Percentiles rank a stretch among this genome's conserved stretches.
Conservation (phyloP, 768 basidiomycete genomes). For the Psilocybe sp. region DNA sequence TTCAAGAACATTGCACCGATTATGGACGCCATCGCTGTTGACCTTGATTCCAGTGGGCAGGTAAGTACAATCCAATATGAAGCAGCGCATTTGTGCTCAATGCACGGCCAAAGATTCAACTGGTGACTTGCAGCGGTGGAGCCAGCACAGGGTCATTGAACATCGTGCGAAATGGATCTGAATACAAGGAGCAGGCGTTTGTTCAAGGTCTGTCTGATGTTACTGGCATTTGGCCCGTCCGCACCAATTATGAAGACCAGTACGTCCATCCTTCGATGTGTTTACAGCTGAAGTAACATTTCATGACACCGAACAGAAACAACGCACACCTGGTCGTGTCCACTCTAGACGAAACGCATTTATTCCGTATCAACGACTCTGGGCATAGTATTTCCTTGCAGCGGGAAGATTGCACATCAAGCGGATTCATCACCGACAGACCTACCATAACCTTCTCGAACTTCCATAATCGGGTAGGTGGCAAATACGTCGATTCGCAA, state of each 20-base stretch:
- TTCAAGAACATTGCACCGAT: constrained; percentile 84
- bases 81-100: background rate
- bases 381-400: constrained; percentile 42
- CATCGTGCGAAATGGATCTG: constrained; percentile 78
- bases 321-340: constrained; percentile 62
- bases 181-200: constrained; percentile 63
- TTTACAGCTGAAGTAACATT: background rate
- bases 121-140: constrained; percentile 86
- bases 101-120: constrained; percentile 51
- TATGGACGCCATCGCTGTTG: constrained; percentile 73
- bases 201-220: constrained; percentile 56
- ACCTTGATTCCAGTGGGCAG: constrained; percentile 69
- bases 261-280: constrained; percentile 29
- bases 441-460: constrained; percentile 69
- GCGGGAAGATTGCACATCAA: constrained; percentile 26
- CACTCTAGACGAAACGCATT: constrained; percentile 49
- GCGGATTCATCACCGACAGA: constrained; percentile 42
- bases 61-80: constrained; percentile 32
- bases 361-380: constrained; percentile 46
- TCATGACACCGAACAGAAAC: constrained; percentile 29
- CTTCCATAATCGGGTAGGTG: constrained; percentile 36
- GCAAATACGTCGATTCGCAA: constrained; percentile 44
- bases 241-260: constrained; percentile 43
- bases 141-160: constrained; percentile 74
- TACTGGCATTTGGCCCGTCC: constrained; percentile 63